A percentile compares a stretch with the other conserved stretches of the same genome.
These are phyloP conservation scores for Rhynchospora breviuscula DNA, from an alignment of 176 grass and related monocot genomes.

Conservation along the genomic window DNA sequence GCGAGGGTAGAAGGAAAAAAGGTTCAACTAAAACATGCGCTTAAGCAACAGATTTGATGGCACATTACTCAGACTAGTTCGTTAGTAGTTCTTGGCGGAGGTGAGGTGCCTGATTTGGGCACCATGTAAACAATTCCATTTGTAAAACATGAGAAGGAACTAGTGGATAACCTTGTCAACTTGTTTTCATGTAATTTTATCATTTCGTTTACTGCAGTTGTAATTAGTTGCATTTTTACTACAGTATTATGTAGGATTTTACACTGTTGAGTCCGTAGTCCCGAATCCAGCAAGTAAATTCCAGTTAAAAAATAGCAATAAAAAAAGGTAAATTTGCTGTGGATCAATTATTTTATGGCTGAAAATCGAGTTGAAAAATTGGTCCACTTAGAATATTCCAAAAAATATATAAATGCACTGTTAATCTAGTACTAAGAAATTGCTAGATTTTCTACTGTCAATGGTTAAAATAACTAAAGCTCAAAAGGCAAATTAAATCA, in stretches of 20 bases:
- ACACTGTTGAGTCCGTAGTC: neutral
- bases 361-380: too few relatives aligned
- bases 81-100: neutral
- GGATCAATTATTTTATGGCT: too few relatives aligned
- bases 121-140: constrained; percentile 13
- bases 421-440: neutral
- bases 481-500: neutral
- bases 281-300: neutral
- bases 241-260: neutral
- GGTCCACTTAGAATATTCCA: too few relatives aligned
- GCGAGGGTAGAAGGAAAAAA: constrained; percentile 49
- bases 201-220: constrained; percentile 1
- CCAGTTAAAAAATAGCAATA: too few relatives aligned
- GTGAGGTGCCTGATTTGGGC: neutral
- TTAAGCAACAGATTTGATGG: constrained; percentile 65
- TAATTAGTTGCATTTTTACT: neutral
- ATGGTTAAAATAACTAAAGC: neutral
- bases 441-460: neutral
- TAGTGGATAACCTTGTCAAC: constrained; percentile 8
- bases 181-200: constrained; percentile 21
- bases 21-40: constrained; percentile 56
- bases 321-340: too few relatives aligned
- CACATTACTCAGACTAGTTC: neutral
- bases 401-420: neutral
- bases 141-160: constrained; percentile 8